These are phyloP conservation scores for Paraglomus brasilianum DNA, from an alignment of 192 early-diverging fungal genomes.

Conservation along the genomic window DNA sequence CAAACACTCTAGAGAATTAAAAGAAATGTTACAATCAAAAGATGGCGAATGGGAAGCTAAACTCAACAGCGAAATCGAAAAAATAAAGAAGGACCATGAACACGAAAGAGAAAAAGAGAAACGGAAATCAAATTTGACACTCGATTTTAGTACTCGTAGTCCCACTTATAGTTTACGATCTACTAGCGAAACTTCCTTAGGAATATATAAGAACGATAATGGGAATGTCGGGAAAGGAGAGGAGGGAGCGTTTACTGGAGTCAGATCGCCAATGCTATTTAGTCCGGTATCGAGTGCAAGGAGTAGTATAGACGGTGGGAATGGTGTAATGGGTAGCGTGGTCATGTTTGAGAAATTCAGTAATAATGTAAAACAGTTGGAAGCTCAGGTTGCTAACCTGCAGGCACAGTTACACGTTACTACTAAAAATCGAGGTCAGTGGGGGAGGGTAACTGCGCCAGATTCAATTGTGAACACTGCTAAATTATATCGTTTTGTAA, in stretches of 20 bases:
- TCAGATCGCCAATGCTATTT: constrained; percentile 4
- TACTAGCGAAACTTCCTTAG: constrained; percentile 1
- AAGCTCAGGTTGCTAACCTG: constrained; percentile 65
- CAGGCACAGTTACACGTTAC: constrained; percentile 63
- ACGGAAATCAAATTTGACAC: neutral
- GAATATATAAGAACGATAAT: neutral
- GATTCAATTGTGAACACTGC: neutral
- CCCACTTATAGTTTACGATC: neutral
- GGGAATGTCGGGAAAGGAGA: no score
- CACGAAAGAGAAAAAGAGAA: neutral
- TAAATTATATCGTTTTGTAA: neutral
- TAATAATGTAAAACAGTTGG: constrained; percentile 56
- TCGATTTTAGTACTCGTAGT: neutral
- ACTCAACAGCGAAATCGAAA: neutral
- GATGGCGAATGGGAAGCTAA: neutral
- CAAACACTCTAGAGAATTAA: neutral
- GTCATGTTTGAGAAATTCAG: constrained; percentile 64
- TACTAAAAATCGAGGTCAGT: constrained; percentile 55
- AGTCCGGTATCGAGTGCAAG: constrained; percentile 22
- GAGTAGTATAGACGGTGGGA: constrained; percentile 8
- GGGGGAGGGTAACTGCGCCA: neutral
- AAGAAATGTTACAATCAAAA: neutral
- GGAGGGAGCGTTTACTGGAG: neutral
- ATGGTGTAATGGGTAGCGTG: constrained; percentile 25
- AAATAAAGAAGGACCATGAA: constrained; percentile 11